Base-by-base conservation (phyloP, 805 yeast species). In the Suhomyces tanzawaensis region DNA sequence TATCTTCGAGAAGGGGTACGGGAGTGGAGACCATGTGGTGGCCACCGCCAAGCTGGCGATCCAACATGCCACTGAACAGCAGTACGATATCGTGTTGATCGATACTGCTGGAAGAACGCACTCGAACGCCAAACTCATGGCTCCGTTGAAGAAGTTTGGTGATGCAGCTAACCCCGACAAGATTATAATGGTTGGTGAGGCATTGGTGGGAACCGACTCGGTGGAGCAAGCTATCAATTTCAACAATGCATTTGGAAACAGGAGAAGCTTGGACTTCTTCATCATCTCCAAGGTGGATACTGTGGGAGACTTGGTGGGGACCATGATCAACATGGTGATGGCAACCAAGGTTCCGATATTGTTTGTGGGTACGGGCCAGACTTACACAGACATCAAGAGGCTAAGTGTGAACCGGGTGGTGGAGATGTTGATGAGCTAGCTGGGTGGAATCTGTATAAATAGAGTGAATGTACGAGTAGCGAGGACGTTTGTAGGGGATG, bases 91-190 rank as follows among this genome's bases (percentile, higher is more conserved):
- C 21, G 95, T 91, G 4, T 70, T 91, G 46, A 85, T 91, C 73
- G 99, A 91, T 62, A 91, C 99, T 3, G 99, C 99, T 0, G 99
- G 99, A 30, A 78, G 99, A 67, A 81, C 98, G 39, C 99, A 93
- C 57, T 88, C 91, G 49, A 97, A 93, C 59, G 84, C 93, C 13
- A 81, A 91, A 41, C 72, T 91, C 45, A 91, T 91, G 99, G 91
- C 96, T 0, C 96, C 97, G 6, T 67, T 91, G 47, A 95, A 89
- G 49, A 87, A 91, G 39, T 91, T 91, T 61, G 98, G 97, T 13
- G 88, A 85, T 52, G 90, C 95, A 34, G 98, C 98, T 2, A 76
- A 87, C 34, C 99, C 98, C 0, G 93, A 91, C 63, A 91, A 87
- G 60, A 91, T 91, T 52, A 90, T 91, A 55, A 93, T 93, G 98